Conservation (phyloP, 768 basidiomycete species). For the Tylopilus subfusipes region DNA sequence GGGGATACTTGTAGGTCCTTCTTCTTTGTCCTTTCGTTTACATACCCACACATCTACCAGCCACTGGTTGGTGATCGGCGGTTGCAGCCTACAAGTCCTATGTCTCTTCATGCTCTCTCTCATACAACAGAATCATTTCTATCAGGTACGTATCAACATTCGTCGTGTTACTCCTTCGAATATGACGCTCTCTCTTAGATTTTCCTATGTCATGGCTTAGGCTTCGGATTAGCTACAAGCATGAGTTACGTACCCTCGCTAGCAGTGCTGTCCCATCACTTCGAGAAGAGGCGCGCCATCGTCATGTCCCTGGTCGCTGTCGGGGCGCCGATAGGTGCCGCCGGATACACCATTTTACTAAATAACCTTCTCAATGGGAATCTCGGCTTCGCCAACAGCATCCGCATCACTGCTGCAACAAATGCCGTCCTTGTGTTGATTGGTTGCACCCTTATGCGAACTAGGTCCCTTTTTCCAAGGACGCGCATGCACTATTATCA, state of each 20-base stretch:
- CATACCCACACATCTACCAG: constrained; percentile 18
- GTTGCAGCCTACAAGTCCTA: constrained; percentile 40
- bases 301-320: constrained; percentile 39
- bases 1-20: constrained; percentile 44
- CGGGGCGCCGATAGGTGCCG: constrained; percentile 34
- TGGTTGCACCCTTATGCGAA: constrained; percentile 35
- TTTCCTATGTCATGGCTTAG: constrained; percentile 36
- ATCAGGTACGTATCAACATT: constrained; percentile 31
- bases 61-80: constrained; percentile 43
- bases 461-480: constrained; percentile 34
- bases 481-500: constrained; percentile 13
- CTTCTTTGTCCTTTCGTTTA: neutral
- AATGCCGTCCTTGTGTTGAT: constrained; percentile 36
- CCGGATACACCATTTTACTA: constrained; percentile 28
- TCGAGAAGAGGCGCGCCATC: constrained; percentile 37
- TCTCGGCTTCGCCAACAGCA: constrained; percentile 41
- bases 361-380: constrained; percentile 19
- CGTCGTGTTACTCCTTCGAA: constrained; percentile 1
- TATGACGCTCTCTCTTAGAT: constrained; percentile 33
- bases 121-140: constrained; percentile 32
- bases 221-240: constrained; percentile 45
- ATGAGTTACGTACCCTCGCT: constrained; percentile 40
- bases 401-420: constrained; percentile 43
- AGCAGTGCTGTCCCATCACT: constrained; percentile 45
- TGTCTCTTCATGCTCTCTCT: constrained; percentile 46